Conservation (phyloP, 495 filamentous ascomycete species). For the Neurospora sp. region DNA sequence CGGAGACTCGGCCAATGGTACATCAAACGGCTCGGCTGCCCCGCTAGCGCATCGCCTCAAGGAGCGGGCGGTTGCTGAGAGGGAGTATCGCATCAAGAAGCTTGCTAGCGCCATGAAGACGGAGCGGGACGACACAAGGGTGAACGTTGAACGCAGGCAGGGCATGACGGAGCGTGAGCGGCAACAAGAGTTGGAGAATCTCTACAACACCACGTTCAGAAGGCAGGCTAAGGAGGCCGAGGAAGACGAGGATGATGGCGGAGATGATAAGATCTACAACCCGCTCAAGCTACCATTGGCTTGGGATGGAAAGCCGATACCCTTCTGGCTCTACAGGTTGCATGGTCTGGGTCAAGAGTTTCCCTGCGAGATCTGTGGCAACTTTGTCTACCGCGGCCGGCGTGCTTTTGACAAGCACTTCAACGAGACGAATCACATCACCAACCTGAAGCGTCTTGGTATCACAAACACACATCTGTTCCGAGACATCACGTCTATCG, state of each 20-base stretch:
- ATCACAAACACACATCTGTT: conserved; percentile 90
- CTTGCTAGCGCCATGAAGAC: conserved; percentile 66
- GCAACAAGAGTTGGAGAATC: conserved; percentile 80
- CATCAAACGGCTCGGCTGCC: conserved; percentile 15
- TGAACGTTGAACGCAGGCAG: conserved; percentile 89
- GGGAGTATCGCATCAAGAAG: conserved; percentile 72
- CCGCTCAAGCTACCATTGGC: conserved; percentile 89
- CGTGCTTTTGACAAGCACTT: conserved; percentile 98
- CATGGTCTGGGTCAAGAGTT: conserved; percentile 95
- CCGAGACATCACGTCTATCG: conserved; percentile 85
- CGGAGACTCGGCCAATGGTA: conserved; percentile 21
- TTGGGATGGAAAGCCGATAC: conserved; percentile 98
- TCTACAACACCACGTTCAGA: conserved; percentile 50
- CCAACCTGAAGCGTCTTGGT: conserved; percentile 85
- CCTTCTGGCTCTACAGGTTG: conserved; percentile 96
- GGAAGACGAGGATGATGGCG: conserved; percentile 40
- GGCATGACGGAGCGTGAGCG: conserved; percentile 95
- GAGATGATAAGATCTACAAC: conserved; percentile 89
- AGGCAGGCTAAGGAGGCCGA: conserved; percentile 28
- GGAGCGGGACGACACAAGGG: conserved; percentile 72
- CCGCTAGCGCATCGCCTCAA: conserved; percentile 52
- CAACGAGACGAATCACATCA: conserved; percentile 82
- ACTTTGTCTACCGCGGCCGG: conserved; percentile 94
- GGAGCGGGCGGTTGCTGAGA: conserved; percentile 82
- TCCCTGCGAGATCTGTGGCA: conserved; percentile 91